Evolutionary conservation across 2,329 filamentous ascomycete species (phyloP), one percentile per base, ranked within the genome.

Genomic region (Fusarium nisikadoi): DNA sequence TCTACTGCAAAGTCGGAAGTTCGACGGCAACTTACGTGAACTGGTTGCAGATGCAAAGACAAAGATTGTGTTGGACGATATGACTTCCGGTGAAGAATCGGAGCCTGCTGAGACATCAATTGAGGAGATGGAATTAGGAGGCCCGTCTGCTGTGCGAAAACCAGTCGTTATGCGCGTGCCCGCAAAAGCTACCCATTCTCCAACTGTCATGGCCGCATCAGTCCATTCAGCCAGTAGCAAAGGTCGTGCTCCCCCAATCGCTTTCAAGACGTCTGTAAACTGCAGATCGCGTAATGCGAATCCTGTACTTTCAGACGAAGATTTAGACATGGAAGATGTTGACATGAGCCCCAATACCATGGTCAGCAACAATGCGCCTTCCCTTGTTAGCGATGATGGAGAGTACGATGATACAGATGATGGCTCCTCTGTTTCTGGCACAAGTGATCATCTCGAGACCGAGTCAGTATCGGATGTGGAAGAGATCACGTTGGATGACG

Each of bases 341-440:
- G 89, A 93, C 59, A 81, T 93, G 63, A 93, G 91, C 75, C 92
- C 92, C 9, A 90, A 90, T 75, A 92, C 91, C 1, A 82, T 91
- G 47, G 86, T 91, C 55, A 92, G 91, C 79, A 94, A 94, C 80
- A 93, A 93, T 73, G 92, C 93, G 13, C 93, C 93, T 27, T 94
- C 92, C 75, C 86, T 95, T 53, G 92, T 94, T 77, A 94, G 92
- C 81, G 93, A 95, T 80, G 92, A 94, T 77, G 91, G 92, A 75
- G 92, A 94, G 78, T 93, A 92, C 76, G 92, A 93, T 73, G 91
- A 92, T 61, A 93, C 91, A 3, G 90, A 92, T 62, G 89, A 90
- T 65, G 87, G 86, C 49, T 92, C 89, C 8, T 87, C 86, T 7
- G 84, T 86, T 46, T 91, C 89, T 8, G 89, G 89, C 31, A 83